Percentiles rank a stretch among this genome's conserved stretches.
phyloP scores from a whole-genome alignment of 345 rosid species.

The Camelina laxa region DNA sequence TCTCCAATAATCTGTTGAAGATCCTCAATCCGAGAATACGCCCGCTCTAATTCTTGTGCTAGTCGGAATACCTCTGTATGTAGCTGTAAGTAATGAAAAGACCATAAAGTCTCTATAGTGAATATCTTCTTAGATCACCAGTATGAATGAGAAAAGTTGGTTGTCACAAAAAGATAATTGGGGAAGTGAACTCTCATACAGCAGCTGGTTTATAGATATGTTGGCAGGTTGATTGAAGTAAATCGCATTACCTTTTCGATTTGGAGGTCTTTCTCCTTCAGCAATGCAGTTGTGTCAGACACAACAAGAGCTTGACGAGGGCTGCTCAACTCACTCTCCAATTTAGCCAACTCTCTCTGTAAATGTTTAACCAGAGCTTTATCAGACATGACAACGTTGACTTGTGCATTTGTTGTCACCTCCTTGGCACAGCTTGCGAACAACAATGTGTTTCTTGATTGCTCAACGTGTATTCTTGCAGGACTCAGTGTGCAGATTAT shows the following conservation, averaged over 20 bases:
- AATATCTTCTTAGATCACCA: constrained; percentile 11
- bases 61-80: constrained; percentile 62
- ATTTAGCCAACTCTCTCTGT: constrained; percentile 86
- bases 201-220: constrained; percentile 1
- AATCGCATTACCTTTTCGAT: constrained; percentile 67
- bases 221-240: constrained; percentile 20
- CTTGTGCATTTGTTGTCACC: constrained; percentile 87
- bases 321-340: constrained; percentile 72
- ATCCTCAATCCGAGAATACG: constrained; percentile 66
- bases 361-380: constrained; percentile 88
- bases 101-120: constrained; percentile 23
- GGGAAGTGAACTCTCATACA: constrained; percentile 1
- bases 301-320: constrained; percentile 48
- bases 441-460: constrained; percentile 88
- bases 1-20: constrained; percentile 51
- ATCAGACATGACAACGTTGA: constrained; percentile 86
- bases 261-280: constrained; percentile 77
- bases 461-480: constrained; percentile 90
- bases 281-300: constrained; percentile 53
- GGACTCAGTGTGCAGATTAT: constrained; percentile 95
- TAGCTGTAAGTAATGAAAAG: constrained; percentile 52
- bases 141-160: constrained; percentile 17
- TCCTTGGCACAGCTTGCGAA: constrained; percentile 98
- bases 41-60: constrained; percentile 58
- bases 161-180: constrained; percentile 3